These are phyloP conservation scores for Pythium myriotylum DNA, from an alignment of 352 stramenopile genomes.

Conservation along the genomic window DNA sequence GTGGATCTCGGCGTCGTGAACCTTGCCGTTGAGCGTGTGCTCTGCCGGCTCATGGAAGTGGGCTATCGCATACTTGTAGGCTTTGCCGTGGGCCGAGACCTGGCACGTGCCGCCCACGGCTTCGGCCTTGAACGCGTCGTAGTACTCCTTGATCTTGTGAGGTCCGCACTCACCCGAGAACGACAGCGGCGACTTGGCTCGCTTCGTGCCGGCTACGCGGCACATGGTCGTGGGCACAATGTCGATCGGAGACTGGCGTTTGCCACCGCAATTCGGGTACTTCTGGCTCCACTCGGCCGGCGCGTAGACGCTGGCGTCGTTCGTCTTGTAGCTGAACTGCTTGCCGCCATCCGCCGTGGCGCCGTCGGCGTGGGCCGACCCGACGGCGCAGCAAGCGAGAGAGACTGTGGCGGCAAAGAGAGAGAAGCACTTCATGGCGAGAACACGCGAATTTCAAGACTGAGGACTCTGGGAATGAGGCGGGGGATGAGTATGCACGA, in stretches of 20 bases:
- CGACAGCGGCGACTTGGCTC: conserved; percentile 8
- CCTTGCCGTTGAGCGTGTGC: conserved; percentile 45
- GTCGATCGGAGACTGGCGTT: conserved; percentile 38
- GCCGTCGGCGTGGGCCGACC: conserved; percentile 5
- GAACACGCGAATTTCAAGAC: no score
- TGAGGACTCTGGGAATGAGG: no score
- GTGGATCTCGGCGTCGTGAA: conserved; percentile 40
- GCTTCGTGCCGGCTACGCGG: background rate
- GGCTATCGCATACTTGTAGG: conserved; percentile 31
- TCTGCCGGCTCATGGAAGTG: conserved; percentile 43
- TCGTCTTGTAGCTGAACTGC: conserved; percentile 20
- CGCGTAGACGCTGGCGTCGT: conserved; percentile 22
- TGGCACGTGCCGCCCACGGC: conserved; percentile 17
- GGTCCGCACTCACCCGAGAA: conserved; percentile 25
- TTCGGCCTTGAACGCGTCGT: conserved; percentile 28
- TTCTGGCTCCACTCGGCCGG: conserved; percentile 27
- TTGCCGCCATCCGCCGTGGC: conserved; percentile 5
- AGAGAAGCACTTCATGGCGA: conserved; percentile 15
- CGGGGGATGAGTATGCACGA: no score
- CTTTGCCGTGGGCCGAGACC: conserved; percentile 15
- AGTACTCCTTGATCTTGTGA: conserved; percentile 20
- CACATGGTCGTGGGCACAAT: conserved; percentile 15
- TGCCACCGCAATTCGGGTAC: conserved; percentile 27
- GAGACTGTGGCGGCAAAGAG: conserved; percentile 4
- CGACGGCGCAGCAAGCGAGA: background rate